Conservation (phyloP, 2,329 filamentous ascomycete species). For the Colletotrichum cordylinicola region DNA sequence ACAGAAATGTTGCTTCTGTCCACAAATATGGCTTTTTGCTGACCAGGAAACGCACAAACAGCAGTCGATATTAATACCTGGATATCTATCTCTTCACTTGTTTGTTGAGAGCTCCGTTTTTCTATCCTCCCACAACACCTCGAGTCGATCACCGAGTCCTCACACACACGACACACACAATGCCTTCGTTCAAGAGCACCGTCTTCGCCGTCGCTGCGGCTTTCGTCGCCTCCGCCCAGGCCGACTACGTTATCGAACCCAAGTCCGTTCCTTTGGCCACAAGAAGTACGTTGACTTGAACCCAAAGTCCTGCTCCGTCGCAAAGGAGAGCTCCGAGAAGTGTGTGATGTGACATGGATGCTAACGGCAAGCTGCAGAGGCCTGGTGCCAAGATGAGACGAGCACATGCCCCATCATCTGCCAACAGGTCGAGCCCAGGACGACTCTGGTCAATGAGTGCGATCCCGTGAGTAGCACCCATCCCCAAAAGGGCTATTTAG, state of each 20-base stretch:
- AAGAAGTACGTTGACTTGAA: slow-evolving; percentile 51
- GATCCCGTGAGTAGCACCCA: slow-evolving; percentile 58
- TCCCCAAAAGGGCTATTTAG: neutral
- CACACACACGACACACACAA: slow-evolving; percentile 33
- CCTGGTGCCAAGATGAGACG: slow-evolving; percentile 71
- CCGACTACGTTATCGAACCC: slow-evolving; percentile 68
- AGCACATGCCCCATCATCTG: slow-evolving; percentile 76
- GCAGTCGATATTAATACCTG: neutral
- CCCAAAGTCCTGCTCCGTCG: too few species aligned
- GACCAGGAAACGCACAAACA: slow-evolving; percentile 17
- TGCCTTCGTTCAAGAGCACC: slow-evolving; percentile 61
- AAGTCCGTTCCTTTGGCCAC: slow-evolving; percentile 56
- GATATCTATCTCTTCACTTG: neutral
- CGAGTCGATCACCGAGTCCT: neutral
- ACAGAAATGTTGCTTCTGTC: neutral
- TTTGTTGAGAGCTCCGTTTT: neutral
- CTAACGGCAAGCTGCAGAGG: slow-evolving; percentile 41
- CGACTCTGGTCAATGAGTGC: slow-evolving; percentile 68
- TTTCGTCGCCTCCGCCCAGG: slow-evolving; percentile 57
- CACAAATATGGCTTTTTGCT: slow-evolving; percentile 3
- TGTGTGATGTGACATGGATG: slow-evolving; percentile 16
- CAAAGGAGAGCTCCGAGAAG: neutral
- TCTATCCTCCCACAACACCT: neutral
- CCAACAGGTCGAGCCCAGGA: slow-evolving; percentile 60
- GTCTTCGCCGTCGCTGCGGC: slow-evolving; percentile 60